These are phyloP conservation scores for Colletotrichum trifolii DNA, from an alignment of 2,329 filamentous ascomycete genomes.

Conservation along the genomic window DNA sequence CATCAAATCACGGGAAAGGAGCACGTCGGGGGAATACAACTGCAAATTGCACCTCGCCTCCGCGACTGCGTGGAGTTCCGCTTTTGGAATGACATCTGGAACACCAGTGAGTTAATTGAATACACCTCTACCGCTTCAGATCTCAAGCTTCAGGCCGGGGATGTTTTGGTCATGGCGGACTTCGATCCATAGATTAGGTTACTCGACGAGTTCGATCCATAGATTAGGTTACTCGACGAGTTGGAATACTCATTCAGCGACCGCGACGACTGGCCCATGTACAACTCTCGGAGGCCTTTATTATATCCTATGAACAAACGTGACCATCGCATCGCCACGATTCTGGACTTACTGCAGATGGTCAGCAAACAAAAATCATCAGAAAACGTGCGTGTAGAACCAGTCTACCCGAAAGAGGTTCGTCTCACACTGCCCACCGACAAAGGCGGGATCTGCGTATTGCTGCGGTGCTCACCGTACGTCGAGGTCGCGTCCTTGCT, in stretches of 20 bases:
- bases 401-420: background rate
- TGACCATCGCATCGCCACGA: background rate
- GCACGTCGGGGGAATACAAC: slow-evolving; percentile 6
- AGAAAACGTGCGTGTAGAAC: background rate
- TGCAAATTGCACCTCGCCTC: slow-evolving; percentile 7
- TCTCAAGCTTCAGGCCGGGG: background rate
- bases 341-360: slow-evolving; percentile 1
- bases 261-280: background rate
- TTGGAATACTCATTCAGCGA: background rate
- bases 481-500: background rate
- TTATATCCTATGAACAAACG: background rate
- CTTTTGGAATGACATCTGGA: background rate
- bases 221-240: background rate
- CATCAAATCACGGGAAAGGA: slow-evolving; percentile 7
- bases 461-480: background rate
- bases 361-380: background rate
- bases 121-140: background rate
- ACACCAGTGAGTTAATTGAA: background rate
- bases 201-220: background rate
- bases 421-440: too few species aligned
- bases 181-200: background rate
- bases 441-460: too few species aligned
- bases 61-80: slow-evolving; percentile 8
- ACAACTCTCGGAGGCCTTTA: background rate
- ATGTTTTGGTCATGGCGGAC: background rate